Evolutionary conservation across 2,329 filamentous ascomycete species (phyloP).

Genomic region (Beauveria varroae): DNA sequence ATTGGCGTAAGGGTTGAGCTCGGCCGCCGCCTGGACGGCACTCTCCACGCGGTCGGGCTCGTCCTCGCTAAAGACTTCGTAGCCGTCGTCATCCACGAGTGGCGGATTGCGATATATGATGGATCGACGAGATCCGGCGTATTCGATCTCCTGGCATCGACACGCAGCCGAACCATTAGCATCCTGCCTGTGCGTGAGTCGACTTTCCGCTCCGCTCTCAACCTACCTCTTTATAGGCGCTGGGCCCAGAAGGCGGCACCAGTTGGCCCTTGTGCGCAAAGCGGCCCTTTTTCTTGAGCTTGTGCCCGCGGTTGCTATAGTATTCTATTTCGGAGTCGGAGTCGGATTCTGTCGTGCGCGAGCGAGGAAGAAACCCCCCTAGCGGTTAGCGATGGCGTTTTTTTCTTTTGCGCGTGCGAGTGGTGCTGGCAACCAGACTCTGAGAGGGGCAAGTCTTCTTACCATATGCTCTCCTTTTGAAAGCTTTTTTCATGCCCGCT

Average conservation of each 20-base stretch:
- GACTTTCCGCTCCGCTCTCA: background rate
- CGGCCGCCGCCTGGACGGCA: constrained; percentile 54
- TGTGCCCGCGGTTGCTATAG: constrained; percentile 69
- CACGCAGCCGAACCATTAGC: background rate
- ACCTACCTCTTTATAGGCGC: constrained; percentile 64
- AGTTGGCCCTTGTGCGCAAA: constrained; percentile 65
- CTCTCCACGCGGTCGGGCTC: constrained; percentile 57
- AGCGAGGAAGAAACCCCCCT: constrained; percentile 9
- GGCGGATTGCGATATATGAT: constrained; percentile 70
- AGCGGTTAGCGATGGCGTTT: constrained; percentile 18
- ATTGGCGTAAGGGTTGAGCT: constrained; percentile 67
- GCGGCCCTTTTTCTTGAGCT: constrained; percentile 67
- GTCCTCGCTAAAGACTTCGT: constrained; percentile 65
- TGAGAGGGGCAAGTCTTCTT: constrained; percentile 14
- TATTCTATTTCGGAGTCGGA: constrained; percentile 65
- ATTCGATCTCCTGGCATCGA: constrained; percentile 54
- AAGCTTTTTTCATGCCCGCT: constrained; percentile 58
- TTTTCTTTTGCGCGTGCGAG: background rate
- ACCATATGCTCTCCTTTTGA: constrained; percentile 59
- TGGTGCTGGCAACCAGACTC: constrained; percentile 2
- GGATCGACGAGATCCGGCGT: constrained; percentile 63
- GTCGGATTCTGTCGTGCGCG: constrained; percentile 56
- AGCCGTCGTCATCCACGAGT: constrained; percentile 69
- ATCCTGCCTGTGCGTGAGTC: background rate
- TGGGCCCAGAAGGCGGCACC: constrained; percentile 56